phyloP scores from a whole-genome alignment of 805 yeast genomes.

The Cyberlindnera mrakii region DNA sequence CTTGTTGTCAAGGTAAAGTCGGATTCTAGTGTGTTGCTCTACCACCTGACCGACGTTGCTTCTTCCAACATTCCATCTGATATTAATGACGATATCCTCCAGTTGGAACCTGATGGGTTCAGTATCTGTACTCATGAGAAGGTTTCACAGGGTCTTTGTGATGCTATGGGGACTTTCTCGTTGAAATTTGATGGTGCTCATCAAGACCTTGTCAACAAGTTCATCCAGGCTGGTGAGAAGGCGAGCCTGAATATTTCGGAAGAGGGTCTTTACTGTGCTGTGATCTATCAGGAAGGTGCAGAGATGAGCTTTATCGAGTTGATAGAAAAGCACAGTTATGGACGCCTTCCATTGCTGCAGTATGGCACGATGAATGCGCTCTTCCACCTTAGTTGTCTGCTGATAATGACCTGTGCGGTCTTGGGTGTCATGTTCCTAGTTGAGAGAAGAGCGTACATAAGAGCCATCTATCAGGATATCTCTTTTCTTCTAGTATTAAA shows the following conservation, averaged over 20 bases:
- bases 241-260: neutral
- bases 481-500: too few relatives aligned
- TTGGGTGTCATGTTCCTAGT: conserved; percentile 3
- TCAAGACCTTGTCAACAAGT: conserved; percentile 3
- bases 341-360: conserved; percentile 2
- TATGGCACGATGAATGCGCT: conserved; percentile 3
- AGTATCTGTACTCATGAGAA: conserved; percentile 11
- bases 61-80: conserved; percentile 11
- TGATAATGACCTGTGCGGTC: neutral
- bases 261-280: conserved; percentile 8
- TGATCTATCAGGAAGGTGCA: conserved; percentile 10
- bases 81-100: conserved; percentile 3
- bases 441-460: conserved; percentile 1
- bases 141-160: conserved; percentile 6
- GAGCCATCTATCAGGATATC: conserved; percentile 2
- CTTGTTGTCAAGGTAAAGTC: neutral
- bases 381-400: neutral
- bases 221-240: neutral
- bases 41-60: conserved; percentile 5
- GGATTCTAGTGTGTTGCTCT: conserved; percentile 8
- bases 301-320: conserved; percentile 1
- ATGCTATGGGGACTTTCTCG: conserved; percentile 10
- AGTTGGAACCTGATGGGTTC: conserved; percentile 7
- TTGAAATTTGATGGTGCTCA: neutral
- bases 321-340: conserved; percentile 7